Evolutionary conservation across 2,329 filamentous ascomycete species (phyloP), one percentile per base, ranked within the genome.

Genomic region (Celoporthe dispersa): DNA sequence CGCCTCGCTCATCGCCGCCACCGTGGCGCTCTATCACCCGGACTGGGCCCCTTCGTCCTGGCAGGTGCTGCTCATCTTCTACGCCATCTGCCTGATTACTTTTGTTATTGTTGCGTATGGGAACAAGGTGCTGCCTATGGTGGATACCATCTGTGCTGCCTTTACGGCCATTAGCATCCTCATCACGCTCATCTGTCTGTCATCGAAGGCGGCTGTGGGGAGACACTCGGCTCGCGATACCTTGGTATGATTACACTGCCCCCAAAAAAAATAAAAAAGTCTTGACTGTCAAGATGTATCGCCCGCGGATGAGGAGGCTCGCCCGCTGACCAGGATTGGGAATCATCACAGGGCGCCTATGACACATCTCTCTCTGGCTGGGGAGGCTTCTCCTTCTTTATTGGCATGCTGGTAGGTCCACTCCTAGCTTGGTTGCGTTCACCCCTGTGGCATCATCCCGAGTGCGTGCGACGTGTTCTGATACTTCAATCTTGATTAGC

Each of bases 41-140:
- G 81, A 85, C 69, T 88, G 85, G 76, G 80, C 76, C 0, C 80
- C 86, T n/a, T 81, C 79, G 48, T 75, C 78, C 59, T 91, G 87
- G 87, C 86, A 91, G 74, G 79, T 90, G 0, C 80, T 90, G 4
- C 79, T 91, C 19, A 86, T 90, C 55, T 90, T 90, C 79, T 90
- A 88, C 75, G 87, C 84, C 14, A 80, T 90, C 55, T 88, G 85
- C 72, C 72, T 90, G 3, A 72, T 84, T 16, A 86, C 86, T 0
- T 84, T 90, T 67, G 60, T 85, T 62, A 84, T 90, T 60, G 88
- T 86, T 68, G 82, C 85, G 0, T 87, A 87, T 67, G 87, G 84
- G 9, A 90, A 91, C 73, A 81, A 79, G 28, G 83, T 86, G 68
- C 79, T 91, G 1, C 88, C 88, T 0, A 79, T 85, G 73, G 84